Conservation (phyloP, 2,329 filamentous ascomycete species). For the Pseudogymnoascus sp. region DNA sequence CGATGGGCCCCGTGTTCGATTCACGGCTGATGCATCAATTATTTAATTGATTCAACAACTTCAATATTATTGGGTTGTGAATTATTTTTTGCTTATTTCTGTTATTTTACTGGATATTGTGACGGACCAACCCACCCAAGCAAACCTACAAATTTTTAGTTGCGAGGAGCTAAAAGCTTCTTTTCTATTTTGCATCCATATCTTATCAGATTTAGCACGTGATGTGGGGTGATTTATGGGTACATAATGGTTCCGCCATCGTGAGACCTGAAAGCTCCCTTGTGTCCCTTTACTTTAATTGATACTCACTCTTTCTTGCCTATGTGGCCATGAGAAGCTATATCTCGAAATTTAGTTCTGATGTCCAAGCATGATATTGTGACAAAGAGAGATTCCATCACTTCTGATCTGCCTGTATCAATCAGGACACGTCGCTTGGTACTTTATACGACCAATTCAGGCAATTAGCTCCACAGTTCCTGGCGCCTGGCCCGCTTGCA, state of each 20-base stretch:
- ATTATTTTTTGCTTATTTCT: background rate
- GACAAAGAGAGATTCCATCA: background rate
- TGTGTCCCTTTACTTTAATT: background rate
- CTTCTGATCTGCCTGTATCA: background rate
- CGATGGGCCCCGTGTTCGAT: conserved; percentile 30
- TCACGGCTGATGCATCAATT: conserved; percentile 18
- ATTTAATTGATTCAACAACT: background rate
- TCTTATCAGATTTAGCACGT: background rate
- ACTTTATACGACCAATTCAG: conserved; percentile 3
- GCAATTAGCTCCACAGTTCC: conserved; percentile 9
- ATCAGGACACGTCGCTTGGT: conserved; percentile 6
- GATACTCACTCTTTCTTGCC: background rate
- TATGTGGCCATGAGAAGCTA: background rate
- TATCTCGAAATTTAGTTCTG: background rate
- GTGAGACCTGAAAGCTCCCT: background rate
- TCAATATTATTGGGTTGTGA: background rate
- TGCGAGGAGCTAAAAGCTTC: background rate
- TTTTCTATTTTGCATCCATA: background rate
- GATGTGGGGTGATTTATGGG: background rate
- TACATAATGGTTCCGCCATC: background rate
- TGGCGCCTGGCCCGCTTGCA: conserved; percentile 5
- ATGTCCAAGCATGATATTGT: background rate
- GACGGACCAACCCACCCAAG: background rate
- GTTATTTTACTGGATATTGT: background rate
- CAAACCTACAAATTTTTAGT: background rate